Percentiles rank a stretch among this genome's conserved stretches.
Evolutionary conservation across 2,329 filamentous ascomycete genomes (phyloP).

Genomic region (Lachnellula subtilissima): DNA sequence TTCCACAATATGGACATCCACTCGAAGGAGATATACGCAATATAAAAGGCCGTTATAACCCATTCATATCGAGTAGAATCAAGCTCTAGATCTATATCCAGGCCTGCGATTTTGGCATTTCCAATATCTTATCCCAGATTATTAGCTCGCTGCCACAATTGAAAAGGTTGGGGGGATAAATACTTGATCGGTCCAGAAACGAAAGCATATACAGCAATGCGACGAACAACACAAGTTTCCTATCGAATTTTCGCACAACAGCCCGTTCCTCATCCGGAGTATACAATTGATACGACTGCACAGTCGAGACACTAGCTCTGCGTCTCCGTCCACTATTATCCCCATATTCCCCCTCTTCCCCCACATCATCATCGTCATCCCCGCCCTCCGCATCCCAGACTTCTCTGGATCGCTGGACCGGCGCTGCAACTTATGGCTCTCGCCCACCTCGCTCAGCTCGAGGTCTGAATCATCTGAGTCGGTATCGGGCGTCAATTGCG

Average conservation of each 20-base stretch:
- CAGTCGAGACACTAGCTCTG: constrained; percentile 26
- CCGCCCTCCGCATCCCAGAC: constrained; percentile 7
- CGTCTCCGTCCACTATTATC: constrained; percentile 8
- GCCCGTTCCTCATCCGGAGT: constrained; percentile 65
- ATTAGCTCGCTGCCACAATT: constrained; percentile 9
- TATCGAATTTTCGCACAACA: constrained; percentile 72
- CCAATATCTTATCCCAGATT: constrained; percentile 49
- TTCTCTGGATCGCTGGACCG: constrained; percentile 8
- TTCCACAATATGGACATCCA: constrained; percentile 62
- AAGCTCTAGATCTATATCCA: constrained; percentile 55
- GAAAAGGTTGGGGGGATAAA: constrained; percentile 19
- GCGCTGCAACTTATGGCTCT: constrained; percentile 21
- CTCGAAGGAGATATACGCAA: constrained; percentile 59
- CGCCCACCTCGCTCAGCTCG: constrained; percentile 13
- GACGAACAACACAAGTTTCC: constrained; percentile 72
- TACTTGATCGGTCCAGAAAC: constrained; percentile 83
- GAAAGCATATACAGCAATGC: constrained; percentile 78
- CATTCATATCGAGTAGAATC: constrained; percentile 52
- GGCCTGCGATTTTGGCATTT: constrained; percentile 59
- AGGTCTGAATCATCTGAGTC: constrained; percentile 26
- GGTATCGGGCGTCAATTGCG: constrained; percentile 24
- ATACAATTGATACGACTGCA: constrained; percentile 47
- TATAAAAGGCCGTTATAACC: constrained; percentile 57
- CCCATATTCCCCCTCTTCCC: constrained; percentile 10
- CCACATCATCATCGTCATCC: constrained; percentile 13